Evolutionary conservation across 768 basidiomycete genomes (phyloP), one percentile per base, ranked within the genome.

Genomic region (Psilocybe cyanescens): DNA sequence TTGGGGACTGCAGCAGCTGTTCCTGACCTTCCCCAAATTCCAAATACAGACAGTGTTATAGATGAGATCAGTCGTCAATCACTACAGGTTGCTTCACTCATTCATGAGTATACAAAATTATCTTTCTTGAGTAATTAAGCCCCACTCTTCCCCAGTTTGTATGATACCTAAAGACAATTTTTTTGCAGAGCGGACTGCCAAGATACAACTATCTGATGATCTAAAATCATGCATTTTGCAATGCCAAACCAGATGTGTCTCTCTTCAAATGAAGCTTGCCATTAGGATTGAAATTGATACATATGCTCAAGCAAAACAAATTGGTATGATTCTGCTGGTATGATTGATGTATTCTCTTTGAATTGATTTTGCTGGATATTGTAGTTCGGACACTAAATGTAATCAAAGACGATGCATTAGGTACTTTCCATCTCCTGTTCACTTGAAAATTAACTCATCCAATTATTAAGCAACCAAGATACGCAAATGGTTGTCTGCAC

Each of bases 51-150:
- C 17, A 52, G 57, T 51, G 55, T 61, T 8, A 57, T 61, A 7
- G 28, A 50, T 2, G 60, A 61, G 12, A 61, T 56, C n/a, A 45
- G 50, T 30, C 55, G 55, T n/a, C 55, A 37, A 45, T 57, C 60
- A 7, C 60, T 61, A n/a, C 37, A 46, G 28, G 41, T 56, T 1
- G 55, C 60, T 9, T 44, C 37, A 1, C 48, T 57, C 37, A 57
- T 61, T 57, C 49, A 57, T 33, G 60, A 61, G 30, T 57, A 61
- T 46, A 50, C 54, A 7, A 44, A 35, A 9, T 35, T 35, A 35
- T 35, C 33, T 9, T 35, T 19, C 19, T 19, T 19, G 33, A 9
- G 33, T 35, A 7, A 9, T 6, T 35, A 35, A 35, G 33, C 33
- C 1, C 3, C 33, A 35, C 9, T 35, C 33, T 7, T 9, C 3